Percentiles rank a stretch among this genome's conserved stretches.
These are phyloP conservation scores for Casaregolazyma suthepensis DNA, from an alignment of 1,139 yeast species.

Conservation along the genomic window DNA sequence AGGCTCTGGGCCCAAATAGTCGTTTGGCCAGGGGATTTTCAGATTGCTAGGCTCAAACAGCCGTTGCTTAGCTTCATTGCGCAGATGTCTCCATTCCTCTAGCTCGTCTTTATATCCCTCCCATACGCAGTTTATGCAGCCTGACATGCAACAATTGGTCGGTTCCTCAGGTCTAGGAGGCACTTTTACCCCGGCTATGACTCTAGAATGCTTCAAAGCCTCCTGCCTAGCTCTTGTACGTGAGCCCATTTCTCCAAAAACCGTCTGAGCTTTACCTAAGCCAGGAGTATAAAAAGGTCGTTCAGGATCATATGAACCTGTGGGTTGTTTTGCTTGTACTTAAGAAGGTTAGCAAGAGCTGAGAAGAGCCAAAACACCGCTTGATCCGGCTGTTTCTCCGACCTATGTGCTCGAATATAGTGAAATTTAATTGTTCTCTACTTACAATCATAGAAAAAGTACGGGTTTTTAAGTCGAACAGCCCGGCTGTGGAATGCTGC, in stretches of 20 bases:
- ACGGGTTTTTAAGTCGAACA: slow-evolving; percentile 26
- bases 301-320: slow-evolving; percentile 22
- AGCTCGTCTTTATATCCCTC: slow-evolving; percentile 83
- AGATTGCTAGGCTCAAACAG: slow-evolving; percentile 28
- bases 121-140: slow-evolving; percentile 97
- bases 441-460: slow-evolving; percentile 31
- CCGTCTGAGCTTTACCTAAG: slow-evolving; percentile 13
- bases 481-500: slow-evolving; percentile 7
- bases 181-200: slow-evolving; percentile 65
- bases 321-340: slow-evolving; percentile 24
- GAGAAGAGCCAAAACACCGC: not conserved
- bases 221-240: slow-evolving; percentile 30
- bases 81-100: slow-evolving; percentile 64
- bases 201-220: slow-evolving; percentile 27
- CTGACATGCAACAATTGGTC: slow-evolving; percentile 96
- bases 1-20: slow-evolving; percentile 66
- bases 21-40: slow-evolving; percentile 65
- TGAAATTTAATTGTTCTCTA: not conserved
- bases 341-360: not conserved
- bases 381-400: not conserved
- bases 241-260: slow-evolving; percentile 36
- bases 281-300: slow-evolving; percentile 3
- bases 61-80: slow-evolving; percentile 55
- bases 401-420: not conserved
- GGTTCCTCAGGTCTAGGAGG: slow-evolving; percentile 84